Evolutionary conservation across 495 filamentous ascomycete species (phyloP), one percentile per base, ranked within the genome.

Genomic region (Baudoinia panamericana): DNA sequence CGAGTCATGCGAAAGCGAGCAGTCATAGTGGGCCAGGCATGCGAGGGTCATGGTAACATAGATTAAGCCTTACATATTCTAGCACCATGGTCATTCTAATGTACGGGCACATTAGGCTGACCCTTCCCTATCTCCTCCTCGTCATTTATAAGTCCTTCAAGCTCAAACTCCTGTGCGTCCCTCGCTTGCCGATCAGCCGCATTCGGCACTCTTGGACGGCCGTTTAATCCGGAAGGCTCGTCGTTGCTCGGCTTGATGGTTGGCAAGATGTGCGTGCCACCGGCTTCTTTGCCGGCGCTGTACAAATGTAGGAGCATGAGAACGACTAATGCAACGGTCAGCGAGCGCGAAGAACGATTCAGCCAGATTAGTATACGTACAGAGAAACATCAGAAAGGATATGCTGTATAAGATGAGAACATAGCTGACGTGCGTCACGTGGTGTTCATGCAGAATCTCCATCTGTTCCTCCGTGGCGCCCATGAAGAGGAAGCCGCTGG

Each of bases 401-500:
- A 95, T 66, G 56, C 82, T 90, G 68, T 80, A 97, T 4, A 95
- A 63, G 37, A 95, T 82, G 35, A 97, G 69, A 30, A 95, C 67
- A 57, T 96, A 96, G 9, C 86, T 78, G 30, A 96, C 84, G 56
- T 92, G 82, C 26, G 82, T 82, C 55, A 96, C 76, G 38, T 77
- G 71, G 3, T 77, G 78, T 31, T 70, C 65, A 31, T 70, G 63
- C 10, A 96, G 63, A 1, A 95, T 62, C 25, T 68, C 53, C 80
- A 96, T 88, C 56, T 97, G 88, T 57, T 96, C 88, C 59, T 97
- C 90, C 2, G 83, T 95, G 18, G 92, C 90, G 36, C 82, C 80
- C 85, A 95, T 92, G 67, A 97, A 96, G 39, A 95, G 70, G 62
- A 97, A 92, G 21, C 90, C 90, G 3, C 90, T 85, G 28, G 90